Base-by-base conservation (phyloP, 164 flowering plant species). In the Berberis vulgaris region DNA sequence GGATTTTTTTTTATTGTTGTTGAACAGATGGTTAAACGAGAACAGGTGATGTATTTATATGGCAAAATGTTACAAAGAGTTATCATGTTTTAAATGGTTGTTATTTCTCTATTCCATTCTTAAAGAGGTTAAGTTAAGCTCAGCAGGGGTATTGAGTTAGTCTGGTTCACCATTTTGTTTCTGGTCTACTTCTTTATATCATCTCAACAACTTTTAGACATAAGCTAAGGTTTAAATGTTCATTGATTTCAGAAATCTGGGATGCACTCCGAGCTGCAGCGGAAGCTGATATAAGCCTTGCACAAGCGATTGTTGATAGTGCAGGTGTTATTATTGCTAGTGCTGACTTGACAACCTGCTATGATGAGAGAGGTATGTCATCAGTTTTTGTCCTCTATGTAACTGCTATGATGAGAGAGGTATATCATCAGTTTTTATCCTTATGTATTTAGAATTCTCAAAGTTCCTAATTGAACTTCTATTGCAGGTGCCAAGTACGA, bases 261-360 rank as follows among this genome's bases (percentile, higher is more conserved):
- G 98, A 89, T 79, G 98, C 98, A 44, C 91, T 92, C 42, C 81
- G 88, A 67, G 98, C 87, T 61, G 98, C 98, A 63, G 86, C 96
- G 47, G 98, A 88, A 80, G 85, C 89, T 66, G 96, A 92, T 65
- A 50, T 82, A 42, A 63, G 56, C 60, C 83, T 87, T 62, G 91
- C 96, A 43, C 96, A 89, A 74, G 79, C 89, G 13, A 86, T 89
- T 44, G 79, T 92, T 54, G 96, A 87, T 60, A 87, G 95, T 73
- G 98, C 96, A 7, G 95, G 96, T 54, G 84, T 92, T 59, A 87
- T 89, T 58, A 80, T 85, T 59, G 81, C 89, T 52, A 83, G 69
- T 72, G 73, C 89, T 46, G 98, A 92, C 75, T 65, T 92, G 76
- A 86, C 96, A 66, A 74, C 82, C 55, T 92, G 96, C 76, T 92